Base-by-base conservation (phyloP, 1,284 basidiomycete species). In the Ustilago cynodontis region DNA sequence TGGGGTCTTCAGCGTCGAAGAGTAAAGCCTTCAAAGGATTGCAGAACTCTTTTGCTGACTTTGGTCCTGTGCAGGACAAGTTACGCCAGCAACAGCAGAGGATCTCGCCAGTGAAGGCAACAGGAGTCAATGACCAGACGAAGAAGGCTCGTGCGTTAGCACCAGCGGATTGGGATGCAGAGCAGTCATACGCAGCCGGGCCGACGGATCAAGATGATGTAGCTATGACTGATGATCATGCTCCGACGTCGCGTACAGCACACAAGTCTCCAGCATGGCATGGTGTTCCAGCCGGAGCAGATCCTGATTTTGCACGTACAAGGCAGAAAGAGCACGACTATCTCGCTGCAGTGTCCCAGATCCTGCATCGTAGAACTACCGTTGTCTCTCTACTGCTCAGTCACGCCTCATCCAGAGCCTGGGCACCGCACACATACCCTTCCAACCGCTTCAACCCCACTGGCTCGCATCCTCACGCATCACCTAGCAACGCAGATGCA, bases 11-110 rank as follows among this genome's bases (percentile, higher is more conserved):
- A 7, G 68, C 59, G 1, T 51, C 53, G 49, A 76, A 76, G 45
- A 26, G 20, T 24, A 71, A 65, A 41, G 68, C 68, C 11, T 76
- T 76, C 18, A 60, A 60, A 9, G 65, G 68, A 9, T 45, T 76
- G 57, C 73, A 76, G 35, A 76, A 76, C 61, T 66, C 63, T 8
- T 76, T 76, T 43, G 73, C 73, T 16, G 73, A 71, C 57, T 76
- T 76, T 62, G 65, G 65, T 13, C 64, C 67, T 10, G 68, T 71
- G 16, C 64, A 76, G 41, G 68, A 66, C 10, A 76, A 76, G 53
- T 50, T 76, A 1, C 56, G 64, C 2, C 71, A 71, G 3, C 71
- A 71, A 18, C 51, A 57, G 41, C 60, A 67, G 14, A 56, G 57
- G 53, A 47, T 41, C 43, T 73, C 71, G 22, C 65, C 71, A 9